phyloP scores from a whole-genome alignment of 2,329 filamentous ascomycete genomes.

The Paraphaeosphaeria sporulosa region DNA sequence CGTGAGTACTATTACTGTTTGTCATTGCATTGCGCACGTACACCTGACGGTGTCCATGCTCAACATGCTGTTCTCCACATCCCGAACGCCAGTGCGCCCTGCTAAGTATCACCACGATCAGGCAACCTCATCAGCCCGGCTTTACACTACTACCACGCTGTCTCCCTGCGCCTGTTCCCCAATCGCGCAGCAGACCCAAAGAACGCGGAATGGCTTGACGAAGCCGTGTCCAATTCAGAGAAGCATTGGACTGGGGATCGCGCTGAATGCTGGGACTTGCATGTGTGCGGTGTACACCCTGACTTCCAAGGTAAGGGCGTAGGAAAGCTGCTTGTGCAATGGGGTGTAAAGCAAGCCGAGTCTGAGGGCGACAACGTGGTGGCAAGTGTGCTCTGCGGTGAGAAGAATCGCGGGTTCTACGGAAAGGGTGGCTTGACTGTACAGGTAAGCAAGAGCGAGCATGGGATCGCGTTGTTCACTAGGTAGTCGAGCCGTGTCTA shows the following conservation, averaged over 20 bases:
- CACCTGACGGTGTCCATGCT: not conserved
- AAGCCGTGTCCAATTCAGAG: conserved; percentile 28
- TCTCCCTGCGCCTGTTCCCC: conserved; percentile 28
- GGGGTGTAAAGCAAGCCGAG: conserved; percentile 47
- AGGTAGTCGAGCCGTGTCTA: conserved; percentile 5
- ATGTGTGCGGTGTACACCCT: conserved; percentile 43
- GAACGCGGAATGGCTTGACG: conserved; percentile 27
- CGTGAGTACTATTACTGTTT: conserved; percentile 23
- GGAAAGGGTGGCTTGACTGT: conserved; percentile 29
- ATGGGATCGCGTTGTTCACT: conserved; percentile 34
- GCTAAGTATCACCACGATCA: conserved; percentile 9
- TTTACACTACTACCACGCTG: conserved; percentile 21
- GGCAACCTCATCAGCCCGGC: conserved; percentile 29
- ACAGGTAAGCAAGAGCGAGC: conserved; percentile 17
- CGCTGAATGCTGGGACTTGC: conserved; percentile 37
- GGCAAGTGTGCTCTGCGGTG: conserved; percentile 39
- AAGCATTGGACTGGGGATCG: conserved; percentile 36
- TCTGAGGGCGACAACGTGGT: conserved; percentile 34
- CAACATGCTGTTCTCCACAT: not conserved
- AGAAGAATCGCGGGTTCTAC: conserved; percentile 41
- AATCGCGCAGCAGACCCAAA: conserved; percentile 39
- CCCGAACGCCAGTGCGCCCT: not conserved
- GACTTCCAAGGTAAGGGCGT: conserved; percentile 47
- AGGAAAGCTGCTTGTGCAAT: conserved; percentile 48
- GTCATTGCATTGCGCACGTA: not conserved